Conservation (phyloP, 1,139 yeast genomes). For the Blastobotrys buckinghamii region DNA sequence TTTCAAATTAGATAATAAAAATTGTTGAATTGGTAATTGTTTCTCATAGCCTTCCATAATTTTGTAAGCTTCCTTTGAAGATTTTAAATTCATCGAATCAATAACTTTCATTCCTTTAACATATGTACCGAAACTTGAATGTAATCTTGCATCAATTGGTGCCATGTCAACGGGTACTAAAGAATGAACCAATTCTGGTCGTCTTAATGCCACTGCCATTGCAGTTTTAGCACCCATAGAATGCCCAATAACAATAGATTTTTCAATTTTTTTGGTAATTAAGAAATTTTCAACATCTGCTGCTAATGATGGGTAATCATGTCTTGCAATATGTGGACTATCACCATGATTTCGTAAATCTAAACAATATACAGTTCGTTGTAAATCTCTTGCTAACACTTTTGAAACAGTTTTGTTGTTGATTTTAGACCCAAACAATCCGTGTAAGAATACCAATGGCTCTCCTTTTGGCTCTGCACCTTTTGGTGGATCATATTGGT, state of each 20-base stretch:
- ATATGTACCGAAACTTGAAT: conserved; percentile 60
- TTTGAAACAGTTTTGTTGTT: conserved; percentile 76
- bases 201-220: conserved; percentile 75
- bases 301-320: conserved; percentile 77
- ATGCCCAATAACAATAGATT: conserved; percentile 78
- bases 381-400: conserved; percentile 32
- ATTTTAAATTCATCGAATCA: conserved; percentile 38
- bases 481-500: conserved; percentile 32
- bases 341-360: conserved; percentile 89
- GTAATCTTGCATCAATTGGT: conserved; percentile 62
- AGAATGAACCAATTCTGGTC: conserved; percentile 58
- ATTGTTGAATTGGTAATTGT: conserved; percentile 61
- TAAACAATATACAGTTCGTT: conserved; percentile 51
- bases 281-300: conserved; percentile 78
- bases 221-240: conserved; percentile 97
- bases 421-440: conserved; percentile 75
- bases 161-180: conserved; percentile 85
- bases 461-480: conserved; percentile 14
- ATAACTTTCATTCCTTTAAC: conserved; percentile 54
- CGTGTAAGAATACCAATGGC: conserved; percentile 79
- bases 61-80: conserved; percentile 63
- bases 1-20: conserved; percentile 64
- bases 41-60: conserved; percentile 59
- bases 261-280: conserved; percentile 39
- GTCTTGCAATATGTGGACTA: conserved; percentile 67